Evolutionary conservation across 129 eudicot genomes (phyloP).

Genomic region (Calendula officinalis): DNA sequence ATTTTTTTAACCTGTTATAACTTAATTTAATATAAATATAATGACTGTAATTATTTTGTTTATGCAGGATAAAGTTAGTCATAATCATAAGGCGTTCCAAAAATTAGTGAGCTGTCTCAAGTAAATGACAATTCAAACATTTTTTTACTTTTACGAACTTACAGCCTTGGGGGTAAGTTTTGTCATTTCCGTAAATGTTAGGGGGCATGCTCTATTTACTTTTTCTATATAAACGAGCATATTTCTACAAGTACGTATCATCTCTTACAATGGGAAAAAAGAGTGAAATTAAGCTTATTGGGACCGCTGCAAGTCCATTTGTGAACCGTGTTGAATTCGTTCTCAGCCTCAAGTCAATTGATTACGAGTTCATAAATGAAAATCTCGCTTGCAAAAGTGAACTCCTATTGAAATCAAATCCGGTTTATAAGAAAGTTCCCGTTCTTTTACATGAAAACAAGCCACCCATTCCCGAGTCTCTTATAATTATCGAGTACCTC

Average conservation of each 20-base stretch:
- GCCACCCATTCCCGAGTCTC: conserved; percentile 10
- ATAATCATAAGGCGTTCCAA: too few species aligned
- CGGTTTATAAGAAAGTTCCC: conserved; percentile 23
- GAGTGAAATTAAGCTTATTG: conserved; percentile 9
- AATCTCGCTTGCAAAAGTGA: conserved; percentile 5
- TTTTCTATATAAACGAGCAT: not conserved
- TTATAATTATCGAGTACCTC: conserved; percentile 13
- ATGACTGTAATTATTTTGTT: too few species aligned
- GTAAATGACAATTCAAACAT: too few species aligned
- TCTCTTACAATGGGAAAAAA: not conserved
- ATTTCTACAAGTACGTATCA: not conserved
- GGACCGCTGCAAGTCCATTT: conserved; percentile 11
- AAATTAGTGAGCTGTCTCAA: too few species aligned
- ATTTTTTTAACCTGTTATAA: too few species aligned
- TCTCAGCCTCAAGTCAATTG: conserved; percentile 12
- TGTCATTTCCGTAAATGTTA: too few species aligned
- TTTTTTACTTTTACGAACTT: too few species aligned
- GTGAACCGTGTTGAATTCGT: conserved; percentile 14
- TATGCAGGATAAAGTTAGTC: too few species aligned
- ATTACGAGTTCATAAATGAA: conserved; percentile 17
- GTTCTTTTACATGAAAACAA: conserved; percentile 15
- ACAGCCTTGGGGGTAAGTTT: too few species aligned
- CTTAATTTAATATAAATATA: too few species aligned
- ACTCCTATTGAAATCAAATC: conserved; percentile 20
- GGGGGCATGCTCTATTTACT: too few species aligned